Evolutionary conservation across 2,329 filamentous ascomycete species (phyloP).

Genomic region (Pseudogymnoascus sp.): DNA sequence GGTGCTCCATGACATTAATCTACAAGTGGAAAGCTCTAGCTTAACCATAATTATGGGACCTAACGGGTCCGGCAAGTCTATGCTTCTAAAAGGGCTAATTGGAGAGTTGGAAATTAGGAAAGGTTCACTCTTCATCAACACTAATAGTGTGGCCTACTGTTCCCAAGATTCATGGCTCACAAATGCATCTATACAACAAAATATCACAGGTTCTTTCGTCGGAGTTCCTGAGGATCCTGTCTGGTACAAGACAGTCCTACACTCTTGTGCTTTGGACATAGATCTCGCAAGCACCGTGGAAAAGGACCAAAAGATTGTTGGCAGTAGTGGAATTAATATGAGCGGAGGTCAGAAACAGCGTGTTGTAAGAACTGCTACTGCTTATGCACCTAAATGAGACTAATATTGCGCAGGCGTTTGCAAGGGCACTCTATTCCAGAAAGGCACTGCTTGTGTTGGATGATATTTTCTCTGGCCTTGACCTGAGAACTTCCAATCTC

Average conservation of each 20-base stretch:
- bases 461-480: slow-evolving; percentile 22
- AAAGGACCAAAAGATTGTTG: slow-evolving; percentile 21
- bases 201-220: slow-evolving; percentile 12
- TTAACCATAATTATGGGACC: slow-evolving; percentile 16
- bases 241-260: slow-evolving; percentile 14
- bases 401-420: slow-evolving; percentile 19
- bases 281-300: slow-evolving; percentile 17
- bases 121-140: slow-evolving; percentile 10
- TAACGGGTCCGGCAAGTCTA: slow-evolving; percentile 21
- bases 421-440: slow-evolving; percentile 21
- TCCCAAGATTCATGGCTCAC: slow-evolving; percentile 16
- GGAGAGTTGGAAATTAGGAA: slow-evolving; percentile 12
- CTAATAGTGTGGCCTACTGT: slow-evolving; percentile 14
- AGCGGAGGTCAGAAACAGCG: slow-evolving; percentile 18
- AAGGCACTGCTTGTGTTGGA: slow-evolving; percentile 20
- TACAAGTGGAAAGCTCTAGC: slow-evolving; percentile 10
- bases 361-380: slow-evolving; percentile 1
- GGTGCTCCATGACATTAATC: slow-evolving; percentile 11
- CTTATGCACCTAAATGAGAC: not conserved
- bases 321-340: slow-evolving; percentile 24
- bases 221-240: slow-evolving; percentile 13
- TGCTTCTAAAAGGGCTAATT: slow-evolving; percentile 17
- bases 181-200: slow-evolving; percentile 16
- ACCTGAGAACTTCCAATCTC: slow-evolving; percentile 17
- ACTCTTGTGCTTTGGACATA: slow-evolving; percentile 14